A percentile compares a stretch with the other conserved stretches of the same genome.
Conservation (phyloP, 768 basidiomycete species). For the Mycena rebaudengoi region DNA sequence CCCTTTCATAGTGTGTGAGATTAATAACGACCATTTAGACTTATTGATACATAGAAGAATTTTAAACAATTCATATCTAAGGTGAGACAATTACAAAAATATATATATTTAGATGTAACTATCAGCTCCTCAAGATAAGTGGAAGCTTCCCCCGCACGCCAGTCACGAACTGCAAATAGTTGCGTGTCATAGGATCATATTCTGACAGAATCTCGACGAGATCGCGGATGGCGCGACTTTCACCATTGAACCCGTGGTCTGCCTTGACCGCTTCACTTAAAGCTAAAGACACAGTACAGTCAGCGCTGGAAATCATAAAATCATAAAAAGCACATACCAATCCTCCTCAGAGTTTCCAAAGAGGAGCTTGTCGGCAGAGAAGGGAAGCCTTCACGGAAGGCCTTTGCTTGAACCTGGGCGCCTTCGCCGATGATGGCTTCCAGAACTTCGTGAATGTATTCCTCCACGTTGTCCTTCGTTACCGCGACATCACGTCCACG, state of each 20-base stretch:
- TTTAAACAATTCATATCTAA: too few relatives aligned
- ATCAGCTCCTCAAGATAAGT: too few relatives aligned
- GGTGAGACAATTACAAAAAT: too few relatives aligned
- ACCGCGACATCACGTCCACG: slow-evolving; percentile 83
- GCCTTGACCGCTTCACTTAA: slow-evolving; percentile 92
- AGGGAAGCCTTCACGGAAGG: slow-evolving; percentile 95
- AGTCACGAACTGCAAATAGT: slow-evolving; percentile 96
- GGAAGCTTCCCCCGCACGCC: too few relatives aligned
- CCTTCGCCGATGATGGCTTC: slow-evolving; percentile 90
- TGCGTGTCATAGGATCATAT: slow-evolving; percentile 77
- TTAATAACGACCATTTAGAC: too few relatives aligned
- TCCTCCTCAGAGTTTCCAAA: slow-evolving; percentile 99
- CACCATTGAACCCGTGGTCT: slow-evolving; percentile 97
- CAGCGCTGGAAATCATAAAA: slow-evolving; percentile 19
- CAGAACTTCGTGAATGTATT: slow-evolving; percentile 88
- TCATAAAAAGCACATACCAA: slow-evolving; percentile 65
- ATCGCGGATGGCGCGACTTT: slow-evolving; percentile 90
- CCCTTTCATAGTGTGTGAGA: too few relatives aligned
- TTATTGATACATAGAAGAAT: too few relatives aligned
- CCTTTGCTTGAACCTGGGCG: slow-evolving; percentile 79
- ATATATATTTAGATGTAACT: too few relatives aligned
- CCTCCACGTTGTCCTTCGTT: slow-evolving; percentile 86
- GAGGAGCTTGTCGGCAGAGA: slow-evolving; percentile 93
- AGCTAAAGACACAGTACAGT: too few relatives aligned
- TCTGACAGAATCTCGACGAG: slow-evolving; percentile 87